phyloP scores from a whole-genome alignment of 192 early-diverging fungal genomes.

The Dispira parvispora region DNA sequence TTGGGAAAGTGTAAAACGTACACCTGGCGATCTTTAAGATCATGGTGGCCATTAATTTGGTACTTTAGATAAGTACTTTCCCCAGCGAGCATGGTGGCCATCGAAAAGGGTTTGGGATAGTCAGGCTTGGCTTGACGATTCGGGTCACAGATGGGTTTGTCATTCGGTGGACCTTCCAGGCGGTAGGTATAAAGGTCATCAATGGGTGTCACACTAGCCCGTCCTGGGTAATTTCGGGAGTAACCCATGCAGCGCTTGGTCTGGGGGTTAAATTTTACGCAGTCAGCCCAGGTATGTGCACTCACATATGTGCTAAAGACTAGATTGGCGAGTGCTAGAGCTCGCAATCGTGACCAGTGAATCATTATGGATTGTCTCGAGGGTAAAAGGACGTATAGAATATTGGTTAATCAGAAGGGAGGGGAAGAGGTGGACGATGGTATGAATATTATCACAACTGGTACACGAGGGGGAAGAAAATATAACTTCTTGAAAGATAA shows the following conservation, averaged over 20 bases:
- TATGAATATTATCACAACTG: too few species aligned
- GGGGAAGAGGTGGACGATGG: too few species aligned
- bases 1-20: background rate
- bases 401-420: too few species aligned
- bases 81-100: background rate
- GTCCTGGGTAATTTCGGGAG: background rate
- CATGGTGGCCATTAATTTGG: background rate
- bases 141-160: background rate
- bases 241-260: background rate
- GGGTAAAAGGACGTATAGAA: too few species aligned
- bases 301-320: too few species aligned
- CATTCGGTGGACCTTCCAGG: background rate
- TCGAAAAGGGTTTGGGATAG: background rate
- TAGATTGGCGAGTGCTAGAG: too few species aligned
- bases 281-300: background rate
- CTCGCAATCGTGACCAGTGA: too few species aligned
- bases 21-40: background rate
- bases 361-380: too few species aligned
- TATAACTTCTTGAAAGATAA: too few species aligned
- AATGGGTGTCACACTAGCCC: background rate
- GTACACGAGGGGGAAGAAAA: too few species aligned
- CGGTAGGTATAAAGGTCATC: background rate
- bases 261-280: background rate
- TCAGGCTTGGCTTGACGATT: background rate
- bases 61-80: background rate